These are phyloP conservation scores for Penicillium sp. DNA, from an alignment of 2,329 filamentous ascomycete genomes.

Conservation along the genomic window DNA sequence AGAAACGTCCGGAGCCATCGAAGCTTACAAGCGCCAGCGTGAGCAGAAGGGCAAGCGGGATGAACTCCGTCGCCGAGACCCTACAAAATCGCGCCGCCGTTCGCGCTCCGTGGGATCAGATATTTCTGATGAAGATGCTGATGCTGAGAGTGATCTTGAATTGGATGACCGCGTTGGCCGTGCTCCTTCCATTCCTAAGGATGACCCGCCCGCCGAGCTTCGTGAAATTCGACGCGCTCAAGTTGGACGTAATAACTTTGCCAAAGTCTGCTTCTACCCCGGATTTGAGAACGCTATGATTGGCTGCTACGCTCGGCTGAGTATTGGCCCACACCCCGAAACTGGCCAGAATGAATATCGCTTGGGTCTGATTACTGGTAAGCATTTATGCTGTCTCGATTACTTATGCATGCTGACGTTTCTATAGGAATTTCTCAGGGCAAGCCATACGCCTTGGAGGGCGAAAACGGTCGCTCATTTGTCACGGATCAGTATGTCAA, in stretches of 20 bases:
- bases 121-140: constrained; percentile 60
- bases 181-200: constrained; percentile 54
- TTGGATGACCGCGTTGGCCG: constrained; percentile 61
- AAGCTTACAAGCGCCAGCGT: constrained; percentile 62
- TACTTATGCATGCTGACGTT: background rate
- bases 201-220: constrained; percentile 68
- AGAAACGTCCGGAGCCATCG: constrained; percentile 70
- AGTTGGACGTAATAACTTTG: constrained; percentile 81
- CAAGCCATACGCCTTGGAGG: constrained; percentile 78
- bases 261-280: constrained; percentile 88
- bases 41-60: constrained; percentile 56
- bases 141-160: constrained; percentile 76
- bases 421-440: constrained; percentile 69
- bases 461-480: constrained; percentile 69
- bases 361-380: constrained; percentile 84
- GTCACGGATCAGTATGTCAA: constrained; percentile 82
- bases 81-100: constrained; percentile 51
- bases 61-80: constrained; percentile 45
- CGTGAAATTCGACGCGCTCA: constrained; percentile 81
- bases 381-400: constrained; percentile 10
- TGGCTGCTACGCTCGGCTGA: constrained; percentile 82
- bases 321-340: constrained; percentile 71
- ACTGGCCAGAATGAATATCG: constrained; percentile 77
- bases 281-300: constrained; percentile 78
- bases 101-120: constrained; percentile 62